Evolutionary conservation across 768 basidiomycete genomes (phyloP).

Genomic region (Trametes villosa): DNA sequence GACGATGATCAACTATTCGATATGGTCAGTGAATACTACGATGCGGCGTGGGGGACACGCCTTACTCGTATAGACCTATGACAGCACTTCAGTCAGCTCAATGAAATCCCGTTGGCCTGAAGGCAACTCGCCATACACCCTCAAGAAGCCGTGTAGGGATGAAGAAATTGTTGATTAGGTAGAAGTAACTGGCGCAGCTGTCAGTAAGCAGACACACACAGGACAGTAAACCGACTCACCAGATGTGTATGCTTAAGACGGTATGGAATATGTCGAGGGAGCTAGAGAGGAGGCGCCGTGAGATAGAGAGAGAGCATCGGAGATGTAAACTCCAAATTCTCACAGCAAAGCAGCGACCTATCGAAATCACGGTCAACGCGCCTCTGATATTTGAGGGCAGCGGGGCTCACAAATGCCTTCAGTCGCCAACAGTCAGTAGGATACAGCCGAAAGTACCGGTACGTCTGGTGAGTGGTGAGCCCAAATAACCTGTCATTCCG

Average conservation of each 20-base stretch:
- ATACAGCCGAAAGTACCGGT: constrained; percentile 5
- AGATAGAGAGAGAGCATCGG: not conserved
- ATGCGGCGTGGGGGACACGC: too few species aligned
- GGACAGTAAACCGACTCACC: not conserved
- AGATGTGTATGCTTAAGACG: not conserved
- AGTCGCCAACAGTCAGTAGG: not conserved
- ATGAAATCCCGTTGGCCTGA: not conserved
- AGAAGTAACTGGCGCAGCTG: not conserved
- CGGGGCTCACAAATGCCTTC: not conserved
- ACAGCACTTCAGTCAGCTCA: too few species aligned
- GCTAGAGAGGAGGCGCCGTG: not conserved
- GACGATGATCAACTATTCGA: not conserved
- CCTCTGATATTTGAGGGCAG: too few species aligned
- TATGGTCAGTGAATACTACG: too few species aligned
- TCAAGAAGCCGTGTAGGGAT: not conserved
- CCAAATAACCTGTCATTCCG: not conserved
- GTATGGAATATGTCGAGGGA: not conserved
- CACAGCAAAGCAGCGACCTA: not conserved
- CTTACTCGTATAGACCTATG: not conserved
- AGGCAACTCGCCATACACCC: not conserved
- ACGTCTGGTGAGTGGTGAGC: constrained; percentile 1
- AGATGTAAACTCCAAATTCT: too few species aligned
- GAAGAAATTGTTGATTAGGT: constrained; percentile 4
- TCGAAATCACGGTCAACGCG: not conserved
- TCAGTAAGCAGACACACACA: not conserved